Conservation (phyloP, 2,329 filamentous ascomycete species). For the Dactylonectria macrodidyma region DNA sequence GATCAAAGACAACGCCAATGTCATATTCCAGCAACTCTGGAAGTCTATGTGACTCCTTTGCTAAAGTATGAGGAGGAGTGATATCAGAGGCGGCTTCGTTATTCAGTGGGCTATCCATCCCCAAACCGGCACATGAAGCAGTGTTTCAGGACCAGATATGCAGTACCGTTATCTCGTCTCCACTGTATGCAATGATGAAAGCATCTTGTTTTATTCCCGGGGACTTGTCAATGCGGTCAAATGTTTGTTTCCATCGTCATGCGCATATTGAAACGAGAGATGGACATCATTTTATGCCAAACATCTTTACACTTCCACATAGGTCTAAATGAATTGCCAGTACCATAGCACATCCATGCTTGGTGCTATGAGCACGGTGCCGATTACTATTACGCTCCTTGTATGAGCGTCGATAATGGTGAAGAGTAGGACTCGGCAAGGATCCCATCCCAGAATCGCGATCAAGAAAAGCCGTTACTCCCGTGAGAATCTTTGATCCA, state of each 20-base stretch:
- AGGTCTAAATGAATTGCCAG: no score
- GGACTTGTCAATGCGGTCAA: not conserved
- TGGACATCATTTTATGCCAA: not conserved
- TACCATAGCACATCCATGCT: no score
- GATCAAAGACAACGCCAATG: not conserved
- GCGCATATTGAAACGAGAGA: not conserved
- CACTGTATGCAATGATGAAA: not conserved
- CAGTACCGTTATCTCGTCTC: not conserved
- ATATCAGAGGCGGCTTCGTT: not conserved
- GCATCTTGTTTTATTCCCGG: not conserved
- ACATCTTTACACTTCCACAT: not conserved
- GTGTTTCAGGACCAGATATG: not conserved
- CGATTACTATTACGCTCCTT: no score
- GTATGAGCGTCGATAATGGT: no score
- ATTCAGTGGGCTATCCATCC: not conserved
- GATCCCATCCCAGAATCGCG: no score
- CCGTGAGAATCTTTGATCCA: not conserved
- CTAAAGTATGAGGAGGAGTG: not conserved
- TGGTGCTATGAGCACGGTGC: no score
- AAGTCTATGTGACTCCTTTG: no score
- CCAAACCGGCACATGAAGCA: not conserved
- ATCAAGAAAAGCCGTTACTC: no score
- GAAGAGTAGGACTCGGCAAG: no score
- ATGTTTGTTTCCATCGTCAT: not conserved
- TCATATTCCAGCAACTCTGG: no score